These are phyloP conservation scores for Beauveria sp. DNA, from an alignment of 2,329 filamentous ascomycete genomes.

Conservation along the genomic window DNA sequence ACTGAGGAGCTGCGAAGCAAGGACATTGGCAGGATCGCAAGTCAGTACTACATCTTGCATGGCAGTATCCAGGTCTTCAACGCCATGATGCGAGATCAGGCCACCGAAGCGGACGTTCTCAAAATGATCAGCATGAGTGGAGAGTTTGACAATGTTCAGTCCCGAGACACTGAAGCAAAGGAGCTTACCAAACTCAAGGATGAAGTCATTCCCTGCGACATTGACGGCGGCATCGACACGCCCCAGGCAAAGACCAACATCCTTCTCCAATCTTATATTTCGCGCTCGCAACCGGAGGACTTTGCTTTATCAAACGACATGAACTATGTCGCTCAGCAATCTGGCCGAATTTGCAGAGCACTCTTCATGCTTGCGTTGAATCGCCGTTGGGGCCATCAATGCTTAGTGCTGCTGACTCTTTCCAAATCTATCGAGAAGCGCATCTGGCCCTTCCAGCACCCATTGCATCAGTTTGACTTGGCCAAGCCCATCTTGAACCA, in stretches of 20 bases:
- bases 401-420: slow-evolving; percentile 79
- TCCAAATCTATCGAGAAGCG: slow-evolving; percentile 97
- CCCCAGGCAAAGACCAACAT: slow-evolving; percentile 94
- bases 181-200: slow-evolving; percentile 71
- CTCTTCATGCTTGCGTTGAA: slow-evolving; percentile 97
- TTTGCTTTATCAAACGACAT: slow-evolving; percentile 89
- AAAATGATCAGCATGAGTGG: slow-evolving; percentile 97
- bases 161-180: slow-evolving; percentile 79
- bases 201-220: slow-evolving; percentile 66
- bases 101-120: slow-evolving; percentile 85
- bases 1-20: slow-evolving; percentile 92
- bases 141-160: slow-evolving; percentile 96
- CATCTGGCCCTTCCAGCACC: slow-evolving; percentile 92
- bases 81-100: slow-evolving; percentile 77
- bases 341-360: slow-evolving; percentile 86
- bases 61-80: slow-evolving; percentile 96
- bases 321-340: slow-evolving; percentile 92
- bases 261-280: slow-evolving; percentile 88
- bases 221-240: slow-evolving; percentile 62
- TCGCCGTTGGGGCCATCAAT: slow-evolving; percentile 91
- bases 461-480: slow-evolving; percentile 89
- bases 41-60: slow-evolving; percentile 93
- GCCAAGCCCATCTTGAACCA: slow-evolving; percentile 76
- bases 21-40: slow-evolving; percentile 92
- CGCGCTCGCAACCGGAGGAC: slow-evolving; percentile 77